These are phyloP conservation scores for Prunella vulgaris DNA, from an alignment of 257 asterid genomes.

Conservation along the genomic window DNA sequence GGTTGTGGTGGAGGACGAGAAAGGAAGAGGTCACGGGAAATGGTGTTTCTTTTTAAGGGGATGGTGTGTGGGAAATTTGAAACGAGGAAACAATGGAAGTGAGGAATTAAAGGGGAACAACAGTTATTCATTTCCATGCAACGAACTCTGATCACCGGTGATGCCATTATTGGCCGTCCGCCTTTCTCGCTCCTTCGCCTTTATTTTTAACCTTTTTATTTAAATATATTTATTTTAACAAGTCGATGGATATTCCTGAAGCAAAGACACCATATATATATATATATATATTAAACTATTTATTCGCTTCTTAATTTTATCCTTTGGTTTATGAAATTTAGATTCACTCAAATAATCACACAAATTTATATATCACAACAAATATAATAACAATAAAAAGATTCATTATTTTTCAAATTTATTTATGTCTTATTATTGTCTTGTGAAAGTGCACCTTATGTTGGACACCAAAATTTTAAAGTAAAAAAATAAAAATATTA, in stretches of 20 bases:
- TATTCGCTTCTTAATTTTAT: neutral
- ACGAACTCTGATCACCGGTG: neutral
- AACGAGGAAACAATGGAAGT: slow-evolving; percentile 24
- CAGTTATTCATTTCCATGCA: slow-evolving; percentile 4
- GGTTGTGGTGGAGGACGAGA: slow-evolving; percentile 25
- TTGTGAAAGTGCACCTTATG: too few species aligned
- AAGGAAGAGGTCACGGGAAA: neutral
- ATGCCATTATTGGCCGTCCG: slow-evolving; percentile 9
- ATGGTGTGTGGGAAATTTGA: neutral
- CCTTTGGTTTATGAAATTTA: neutral
- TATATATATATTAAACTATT: neutral
- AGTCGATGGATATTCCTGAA: neutral
- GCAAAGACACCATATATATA: too few species aligned
- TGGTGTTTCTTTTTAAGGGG: slow-evolving; percentile 3
- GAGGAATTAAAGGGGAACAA: slow-evolving; percentile 22
- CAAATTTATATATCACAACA: too few species aligned
- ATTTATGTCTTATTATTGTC: too few species aligned
- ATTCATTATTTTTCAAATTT: too few species aligned
- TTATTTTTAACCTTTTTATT: too few species aligned
- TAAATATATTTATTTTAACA: neutral
- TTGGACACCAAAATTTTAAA: too few species aligned
- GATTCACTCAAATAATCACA: too few species aligned
- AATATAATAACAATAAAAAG: too few species aligned
- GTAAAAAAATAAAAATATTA: too few species aligned
- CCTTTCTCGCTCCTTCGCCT: slow-evolving; percentile 26